Conservation (phyloP, 169 alveolate species). For the Plasmodium sp. region DNA sequence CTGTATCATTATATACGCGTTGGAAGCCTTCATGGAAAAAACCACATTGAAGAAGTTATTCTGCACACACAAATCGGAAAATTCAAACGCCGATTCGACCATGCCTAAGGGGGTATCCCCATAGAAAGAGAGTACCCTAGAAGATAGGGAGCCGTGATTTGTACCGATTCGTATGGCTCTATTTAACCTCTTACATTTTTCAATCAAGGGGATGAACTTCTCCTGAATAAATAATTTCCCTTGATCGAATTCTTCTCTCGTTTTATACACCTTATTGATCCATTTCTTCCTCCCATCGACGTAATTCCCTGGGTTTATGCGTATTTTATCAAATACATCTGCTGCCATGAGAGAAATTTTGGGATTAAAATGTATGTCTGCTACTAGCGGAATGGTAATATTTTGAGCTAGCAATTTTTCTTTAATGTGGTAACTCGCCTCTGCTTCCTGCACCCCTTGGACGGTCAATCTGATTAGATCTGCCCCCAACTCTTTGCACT, state of each 20-base stretch:
- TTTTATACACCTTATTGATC: constrained; percentile 81
- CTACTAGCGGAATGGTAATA: constrained; percentile 85
- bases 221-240: constrained; percentile 78
- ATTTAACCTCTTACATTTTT: constrained; percentile 81
- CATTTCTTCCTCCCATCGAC: constrained; percentile 88
- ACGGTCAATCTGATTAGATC: constrained; percentile 86
- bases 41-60: constrained; percentile 82
- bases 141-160: constrained; percentile 88
- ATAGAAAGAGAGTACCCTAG: constrained; percentile 85
- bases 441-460: constrained; percentile 87
- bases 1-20: constrained; percentile 85
- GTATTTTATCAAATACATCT: constrained; percentile 87
- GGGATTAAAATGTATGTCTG: constrained; percentile 89
- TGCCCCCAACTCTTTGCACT: constrained; percentile 85
- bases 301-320: constrained; percentile 90
- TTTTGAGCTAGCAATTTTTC: constrained; percentile 79
- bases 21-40: constrained; percentile 89
- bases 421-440: constrained; percentile 80
- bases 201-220: constrained; percentile 83
- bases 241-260: constrained; percentile 81
- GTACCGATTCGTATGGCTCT: constrained; percentile 88
- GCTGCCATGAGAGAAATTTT: constrained; percentile 88
- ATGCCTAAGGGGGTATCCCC: constrained; percentile 91
- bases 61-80: constrained; percentile 84
- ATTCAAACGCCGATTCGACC: constrained; percentile 90